A percentile compares a stretch with the other conserved stretches of the same genome.
phyloP scores from a whole-genome alignment of 2,329 filamentous ascomycete species.

The Microdochium nivale region DNA sequence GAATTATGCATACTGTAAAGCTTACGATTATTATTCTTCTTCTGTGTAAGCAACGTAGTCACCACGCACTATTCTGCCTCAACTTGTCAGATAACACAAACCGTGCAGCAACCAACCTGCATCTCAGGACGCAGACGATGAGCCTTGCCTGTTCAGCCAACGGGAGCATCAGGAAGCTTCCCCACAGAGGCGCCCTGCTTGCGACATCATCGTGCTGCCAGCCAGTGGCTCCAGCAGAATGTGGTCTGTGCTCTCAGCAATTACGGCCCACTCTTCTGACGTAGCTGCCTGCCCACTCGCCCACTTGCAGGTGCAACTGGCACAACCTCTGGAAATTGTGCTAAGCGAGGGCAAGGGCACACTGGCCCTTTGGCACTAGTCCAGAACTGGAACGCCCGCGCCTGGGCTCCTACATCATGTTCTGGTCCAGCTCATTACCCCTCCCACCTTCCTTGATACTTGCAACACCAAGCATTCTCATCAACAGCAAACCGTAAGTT shows the following conservation, averaged over 20 bases:
- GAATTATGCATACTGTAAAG: too few species aligned
- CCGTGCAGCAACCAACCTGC: too few species aligned
- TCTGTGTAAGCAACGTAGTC: too few species aligned
- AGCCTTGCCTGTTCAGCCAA: background rate
- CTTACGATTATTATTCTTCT: too few species aligned
- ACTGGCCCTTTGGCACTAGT: background rate
- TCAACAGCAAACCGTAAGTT: constrained; percentile 22
- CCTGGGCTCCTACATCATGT: constrained; percentile 2
- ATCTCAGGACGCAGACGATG: background rate
- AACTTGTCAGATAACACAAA: too few species aligned
- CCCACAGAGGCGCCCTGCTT: background rate
- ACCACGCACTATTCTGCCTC: too few species aligned
- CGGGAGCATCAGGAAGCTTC: background rate
- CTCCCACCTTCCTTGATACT: constrained; percentile 11
- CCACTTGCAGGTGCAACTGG: background rate
- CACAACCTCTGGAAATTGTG: constrained; percentile 1
- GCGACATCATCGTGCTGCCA: background rate
- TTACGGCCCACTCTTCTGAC: background rate
- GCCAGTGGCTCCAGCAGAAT: background rate
- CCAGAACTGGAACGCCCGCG: background rate
- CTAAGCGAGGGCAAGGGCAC: constrained; percentile 1
- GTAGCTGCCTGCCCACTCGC: background rate
- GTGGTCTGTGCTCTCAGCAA: background rate
- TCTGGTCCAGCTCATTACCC: background rate
- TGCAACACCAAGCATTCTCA: constrained; percentile 22